Evolutionary conservation across 2,329 filamentous ascomycete species (phyloP).

Genomic region (Aspergillus floridensis): DNA sequence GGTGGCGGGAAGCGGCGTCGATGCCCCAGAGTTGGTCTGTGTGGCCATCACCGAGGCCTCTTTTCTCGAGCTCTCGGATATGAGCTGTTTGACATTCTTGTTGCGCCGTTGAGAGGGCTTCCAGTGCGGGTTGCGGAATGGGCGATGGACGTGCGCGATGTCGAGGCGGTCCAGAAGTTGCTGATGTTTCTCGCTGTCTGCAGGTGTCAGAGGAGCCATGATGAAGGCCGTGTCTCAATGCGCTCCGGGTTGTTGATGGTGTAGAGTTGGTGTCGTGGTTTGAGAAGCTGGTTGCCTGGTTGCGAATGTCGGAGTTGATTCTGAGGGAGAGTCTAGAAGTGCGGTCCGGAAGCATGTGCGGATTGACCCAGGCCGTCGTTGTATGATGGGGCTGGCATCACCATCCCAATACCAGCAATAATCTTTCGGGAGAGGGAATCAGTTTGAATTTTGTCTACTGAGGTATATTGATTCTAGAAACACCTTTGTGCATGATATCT

Average conservation of each 20-base stretch:
- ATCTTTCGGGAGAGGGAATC: background rate
- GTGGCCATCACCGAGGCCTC: conserved; percentile 87
- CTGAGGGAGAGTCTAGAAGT: background rate
- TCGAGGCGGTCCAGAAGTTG: conserved; percentile 87
- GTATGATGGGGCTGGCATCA: background rate
- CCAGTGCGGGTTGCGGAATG: conserved; percentile 88
- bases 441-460: background rate
- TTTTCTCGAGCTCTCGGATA: conserved; percentile 81
- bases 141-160: conserved; percentile 79
- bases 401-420: background rate
- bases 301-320: background rate
- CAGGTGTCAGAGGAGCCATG: conserved; percentile 63
- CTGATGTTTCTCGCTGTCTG: conserved; percentile 79
- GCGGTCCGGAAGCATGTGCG: background rate
- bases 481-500: background rate
- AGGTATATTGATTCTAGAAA: background rate
- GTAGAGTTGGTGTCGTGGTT: background rate
- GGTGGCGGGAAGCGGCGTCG: conserved; percentile 57
- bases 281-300: background rate
- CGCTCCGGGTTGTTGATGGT: background rate
- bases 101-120: conserved; percentile 92
- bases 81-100: conserved; percentile 97
- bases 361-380: background rate
- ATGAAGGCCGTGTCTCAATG: conserved; percentile 15
- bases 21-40: conserved; percentile 75